phyloP scores from a whole-genome alignment of 495 filamentous ascomycete species.

The Jackrogersella minutella region DNA sequence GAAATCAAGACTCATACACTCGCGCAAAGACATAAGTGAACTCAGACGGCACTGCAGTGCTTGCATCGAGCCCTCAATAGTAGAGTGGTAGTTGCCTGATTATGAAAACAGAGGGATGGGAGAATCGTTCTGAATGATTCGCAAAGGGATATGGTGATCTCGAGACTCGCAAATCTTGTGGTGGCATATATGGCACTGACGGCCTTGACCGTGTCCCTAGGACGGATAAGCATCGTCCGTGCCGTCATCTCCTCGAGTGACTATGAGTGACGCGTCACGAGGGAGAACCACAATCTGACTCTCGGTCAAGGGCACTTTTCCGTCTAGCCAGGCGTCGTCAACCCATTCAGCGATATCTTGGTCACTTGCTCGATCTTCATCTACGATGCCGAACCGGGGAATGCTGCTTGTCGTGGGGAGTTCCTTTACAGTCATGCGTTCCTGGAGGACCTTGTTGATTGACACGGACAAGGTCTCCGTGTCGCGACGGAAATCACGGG shows the following conservation, averaged over 20 bases:
- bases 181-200: conserved; percentile 1
- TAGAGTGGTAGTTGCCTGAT: neutral
- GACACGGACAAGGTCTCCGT: conserved; percentile 36
- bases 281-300: neutral
- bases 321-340: conserved; percentile 13
- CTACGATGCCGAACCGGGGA: conserved; percentile 36
- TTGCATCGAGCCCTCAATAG: neutral
- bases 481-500: conserved; percentile 32
- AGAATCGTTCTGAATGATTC: neutral
- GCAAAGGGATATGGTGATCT: neutral
- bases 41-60: neutral
- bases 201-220: neutral
- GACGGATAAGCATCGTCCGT: neutral
- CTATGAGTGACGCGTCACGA: neutral
- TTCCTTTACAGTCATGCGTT: conserved; percentile 17
- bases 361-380: conserved; percentile 10
- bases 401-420: neutral
- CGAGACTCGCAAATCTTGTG: neutral
- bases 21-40: neutral
- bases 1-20: neutral
- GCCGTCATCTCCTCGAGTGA: conserved; percentile 22
- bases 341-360: neutral
- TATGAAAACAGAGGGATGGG: neutral
- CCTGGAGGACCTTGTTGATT: conserved; percentile 29
- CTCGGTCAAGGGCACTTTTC: neutral